Evolutionary conservation across 805 yeast species (phyloP).

Genomic region (Brettanomyces bruxellensis): DNA sequence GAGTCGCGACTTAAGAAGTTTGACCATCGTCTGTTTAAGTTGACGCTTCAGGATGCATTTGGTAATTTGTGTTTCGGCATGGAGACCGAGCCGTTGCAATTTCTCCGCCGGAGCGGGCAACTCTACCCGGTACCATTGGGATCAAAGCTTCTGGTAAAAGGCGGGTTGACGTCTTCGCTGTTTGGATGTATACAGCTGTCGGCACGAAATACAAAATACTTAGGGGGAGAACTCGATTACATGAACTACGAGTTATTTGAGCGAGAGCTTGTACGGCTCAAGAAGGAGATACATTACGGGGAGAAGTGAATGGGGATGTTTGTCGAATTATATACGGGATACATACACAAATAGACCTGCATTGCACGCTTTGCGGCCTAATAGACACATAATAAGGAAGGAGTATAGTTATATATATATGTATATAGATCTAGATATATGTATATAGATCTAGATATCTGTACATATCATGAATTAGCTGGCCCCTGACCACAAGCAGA

Average conservation of each 20-base stretch:
- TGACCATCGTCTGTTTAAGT: constrained; percentile 32
- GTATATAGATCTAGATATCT: neutral
- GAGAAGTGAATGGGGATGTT: constrained; percentile 1
- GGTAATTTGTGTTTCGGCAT: constrained; percentile 49
- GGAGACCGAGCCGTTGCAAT: constrained; percentile 44
- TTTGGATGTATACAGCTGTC: constrained; percentile 36
- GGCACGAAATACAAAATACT: constrained; percentile 11
- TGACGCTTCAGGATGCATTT: constrained; percentile 45
- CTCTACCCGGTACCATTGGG: constrained; percentile 41
- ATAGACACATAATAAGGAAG: neutral
- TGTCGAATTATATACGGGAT: neutral
- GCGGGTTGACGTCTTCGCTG: constrained; percentile 33
- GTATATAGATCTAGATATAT: neutral
- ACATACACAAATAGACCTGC: neutral
- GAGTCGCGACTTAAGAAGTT: neutral
- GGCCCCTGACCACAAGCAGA: too few species aligned
- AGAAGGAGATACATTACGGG: constrained; percentile 18
- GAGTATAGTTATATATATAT: neutral
- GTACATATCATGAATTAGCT: neutral
- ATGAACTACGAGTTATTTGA: constrained; percentile 19
- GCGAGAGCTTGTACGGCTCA: constrained; percentile 31
- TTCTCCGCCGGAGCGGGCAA: constrained; percentile 25
- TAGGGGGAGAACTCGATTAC: constrained; percentile 22
- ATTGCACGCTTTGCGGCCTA: neutral
- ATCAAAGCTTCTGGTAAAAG: constrained; percentile 42